These are phyloP conservation scores for Pilasporangium apinafurcum DNA, from an alignment of 352 stramenopile genomes.

Conservation along the genomic window DNA sequence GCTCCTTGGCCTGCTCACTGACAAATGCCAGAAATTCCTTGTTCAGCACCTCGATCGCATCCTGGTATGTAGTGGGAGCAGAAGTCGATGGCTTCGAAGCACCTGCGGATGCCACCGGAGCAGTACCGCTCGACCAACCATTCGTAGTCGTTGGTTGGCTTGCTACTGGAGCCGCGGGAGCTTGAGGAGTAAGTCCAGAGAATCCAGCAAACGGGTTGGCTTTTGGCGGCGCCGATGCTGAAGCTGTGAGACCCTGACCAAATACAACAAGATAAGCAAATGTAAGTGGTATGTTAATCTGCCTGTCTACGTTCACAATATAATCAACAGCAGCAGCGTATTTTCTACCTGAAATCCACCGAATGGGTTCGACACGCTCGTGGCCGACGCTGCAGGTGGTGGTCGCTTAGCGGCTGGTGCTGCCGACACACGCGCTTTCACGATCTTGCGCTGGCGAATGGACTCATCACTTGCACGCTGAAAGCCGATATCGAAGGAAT, in stretches of 20 bases:
- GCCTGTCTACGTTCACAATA: too few species aligned
- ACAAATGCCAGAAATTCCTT: conserved; percentile 77
- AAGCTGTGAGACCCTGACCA: conserved; percentile 22
- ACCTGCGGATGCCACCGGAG: background rate
- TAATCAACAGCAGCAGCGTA: too few species aligned
- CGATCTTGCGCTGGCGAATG: conserved; percentile 74
- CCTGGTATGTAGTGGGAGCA: conserved; percentile 26
- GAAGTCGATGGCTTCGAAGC: background rate
- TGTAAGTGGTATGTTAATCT: background rate
- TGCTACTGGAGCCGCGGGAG: conserved; percentile 3
- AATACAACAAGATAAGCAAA: background rate
- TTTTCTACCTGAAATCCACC: conserved; percentile 32
- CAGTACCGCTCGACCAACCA: background rate
- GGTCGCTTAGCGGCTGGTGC: conserved; percentile 9
- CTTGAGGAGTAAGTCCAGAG: conserved; percentile 28
- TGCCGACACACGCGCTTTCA: conserved; percentile 44
- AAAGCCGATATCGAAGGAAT: conserved; percentile 61
- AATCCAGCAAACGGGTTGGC: conserved; percentile 70
- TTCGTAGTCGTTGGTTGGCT: background rate
- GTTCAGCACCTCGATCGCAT: conserved; percentile 79
- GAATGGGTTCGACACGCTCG: conserved; percentile 29
- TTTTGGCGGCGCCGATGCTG: conserved; percentile 5
- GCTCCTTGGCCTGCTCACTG: conserved; percentile 52
- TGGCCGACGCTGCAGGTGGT: background rate
- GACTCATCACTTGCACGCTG: conserved; percentile 57